Evolutionary conservation across 176 grass and related monocot species (phyloP), one percentile per base, ranked within the genome.

Genomic region (Chrysopogon serrulatus): DNA sequence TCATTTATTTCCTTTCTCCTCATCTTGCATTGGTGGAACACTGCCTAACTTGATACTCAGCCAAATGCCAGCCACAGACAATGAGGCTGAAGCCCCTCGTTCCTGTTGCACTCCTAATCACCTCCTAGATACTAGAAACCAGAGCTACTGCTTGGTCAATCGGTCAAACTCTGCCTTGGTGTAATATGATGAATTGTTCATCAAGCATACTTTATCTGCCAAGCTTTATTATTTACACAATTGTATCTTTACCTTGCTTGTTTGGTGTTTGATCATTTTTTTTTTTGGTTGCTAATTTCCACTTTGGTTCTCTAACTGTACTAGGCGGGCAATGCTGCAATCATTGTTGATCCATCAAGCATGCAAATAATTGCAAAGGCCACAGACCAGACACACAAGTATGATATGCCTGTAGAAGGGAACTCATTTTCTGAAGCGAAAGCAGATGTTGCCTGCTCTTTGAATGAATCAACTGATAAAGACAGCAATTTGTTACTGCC

Each of bases 291-390:
- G 0, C 35, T 72, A 72, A 77, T 30, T 53, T 82, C 11, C 10
- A 60, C 11, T 73, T 32, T 17, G 33, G 1, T 44, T 84, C 21
- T 69, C 71, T 69, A 13, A 21, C 11, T 80, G 44, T 87, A 74
- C 45, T 85, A 98, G 96, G 85, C 72, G 19, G 79, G 82, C n/a
- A 98, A 95, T 87, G 73, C 91, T 93, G 91, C 85, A 71, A 61
- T 95, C 57, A 88, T 98, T 79, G 89, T 98, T 68, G 85, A 98
- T 93, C 92, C 96, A 83, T 84, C 54, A 69, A 90, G 82, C 15
- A 84, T 73, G 49, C 71, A 95, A 85, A 86, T 95, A 71, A 93
- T 98, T 73, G 86, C 96, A 13, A 90, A 90, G 63, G 87, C 85
- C 77, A 69, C 28, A 54, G 93, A 95, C 71, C 49, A 89, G 81